Base-by-base conservation (phyloP, 2,329 filamentous ascomycete species). In the Phymatotrichopsis omnivora region DNA sequence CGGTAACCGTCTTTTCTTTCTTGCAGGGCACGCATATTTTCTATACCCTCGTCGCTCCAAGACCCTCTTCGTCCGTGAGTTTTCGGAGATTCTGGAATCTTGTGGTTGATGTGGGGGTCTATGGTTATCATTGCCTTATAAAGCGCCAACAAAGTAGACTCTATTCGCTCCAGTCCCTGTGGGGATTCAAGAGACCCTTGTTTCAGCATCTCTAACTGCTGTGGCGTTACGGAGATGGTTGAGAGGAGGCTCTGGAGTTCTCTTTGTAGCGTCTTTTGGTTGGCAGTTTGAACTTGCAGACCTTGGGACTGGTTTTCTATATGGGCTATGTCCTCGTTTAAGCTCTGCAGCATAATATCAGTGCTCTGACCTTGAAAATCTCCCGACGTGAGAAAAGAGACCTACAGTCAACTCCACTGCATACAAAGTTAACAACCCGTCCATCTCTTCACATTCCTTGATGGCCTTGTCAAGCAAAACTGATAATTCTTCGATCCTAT, bases 291-390 rank as follows among this genome's bases (percentile, higher is more conserved):
- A 5, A 98, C 89, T 60, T 98, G 91, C 35, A 98, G 69, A 68
- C 91, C 91, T 65, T 98, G 89, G 5, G 85, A 87, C 64, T 98
- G 91, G 2, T 91, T 86, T 67, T 98, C 91, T 54, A 98, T 96
- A 61, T 93, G 96, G 3, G 86, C 80, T 57, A 98, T 93, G 58
- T 98, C 91, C 38, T 96, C 89, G 45, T 87, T 86, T 23, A 98
- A 72, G 37, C 87, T 96, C 82, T 93, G 60, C 50, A 22, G 22
- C 29, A 23, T 5, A 47, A 34, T 20, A 27, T 16, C 14, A 37
- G 32, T 17, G 27, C 17, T 31, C n/a, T n/a, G n/a, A 25, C n/a
- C 19, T n/a, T n/a, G n/a, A n/a, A n/a, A n/a, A n/a, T n/a, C n/a
- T n/a, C n/a, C 10, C 22, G 8, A 16, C 37, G 28, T 24, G 22